Percentiles rank a stretch among this genome's conserved stretches.
phyloP scores from a whole-genome alignment of 805 yeast species.

The Nakazawaea wickerhamii region DNA sequence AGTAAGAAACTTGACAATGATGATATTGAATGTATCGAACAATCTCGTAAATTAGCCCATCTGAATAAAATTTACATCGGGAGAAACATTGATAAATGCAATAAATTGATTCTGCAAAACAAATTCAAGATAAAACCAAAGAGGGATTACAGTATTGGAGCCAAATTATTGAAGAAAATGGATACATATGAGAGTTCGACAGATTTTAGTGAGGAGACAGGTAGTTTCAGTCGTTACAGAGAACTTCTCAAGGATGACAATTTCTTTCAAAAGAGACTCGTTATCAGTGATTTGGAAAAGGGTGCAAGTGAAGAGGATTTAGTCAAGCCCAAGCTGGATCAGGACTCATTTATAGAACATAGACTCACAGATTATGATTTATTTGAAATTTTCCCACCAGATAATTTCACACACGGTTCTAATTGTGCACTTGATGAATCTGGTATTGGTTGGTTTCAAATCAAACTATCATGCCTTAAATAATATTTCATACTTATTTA shows the following conservation, averaged over 20 bases:
- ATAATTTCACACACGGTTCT: neutral
- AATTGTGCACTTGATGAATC: neutral
- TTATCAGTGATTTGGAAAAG: neutral
- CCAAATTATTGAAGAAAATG: neutral
- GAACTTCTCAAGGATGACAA: neutral
- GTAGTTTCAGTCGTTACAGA: neutral
- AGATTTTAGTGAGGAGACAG: neutral
- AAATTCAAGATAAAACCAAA: neutral
- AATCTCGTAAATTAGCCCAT: constrained; percentile 18
- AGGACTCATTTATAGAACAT: neutral
- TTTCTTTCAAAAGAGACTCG: neutral
- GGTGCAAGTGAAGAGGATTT: neutral
- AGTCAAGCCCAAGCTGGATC: too few species aligned
- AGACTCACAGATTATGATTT: neutral
- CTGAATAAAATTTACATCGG: constrained; percentile 20
- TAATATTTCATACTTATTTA: neutral
- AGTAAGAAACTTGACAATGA: constrained; percentile 1
- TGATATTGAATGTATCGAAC: constrained; percentile 5
- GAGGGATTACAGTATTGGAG: neutral
- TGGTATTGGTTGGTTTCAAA: constrained; percentile 10
- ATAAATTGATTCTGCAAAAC: neutral
- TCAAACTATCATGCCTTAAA: constrained; percentile 4
- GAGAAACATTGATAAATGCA: neutral
- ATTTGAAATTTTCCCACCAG: neutral
- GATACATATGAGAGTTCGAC: neutral